Evolutionary conservation across 108 stramenopile genomes (phyloP).

Genomic region (Pseudonitzschia multiseries): DNA sequence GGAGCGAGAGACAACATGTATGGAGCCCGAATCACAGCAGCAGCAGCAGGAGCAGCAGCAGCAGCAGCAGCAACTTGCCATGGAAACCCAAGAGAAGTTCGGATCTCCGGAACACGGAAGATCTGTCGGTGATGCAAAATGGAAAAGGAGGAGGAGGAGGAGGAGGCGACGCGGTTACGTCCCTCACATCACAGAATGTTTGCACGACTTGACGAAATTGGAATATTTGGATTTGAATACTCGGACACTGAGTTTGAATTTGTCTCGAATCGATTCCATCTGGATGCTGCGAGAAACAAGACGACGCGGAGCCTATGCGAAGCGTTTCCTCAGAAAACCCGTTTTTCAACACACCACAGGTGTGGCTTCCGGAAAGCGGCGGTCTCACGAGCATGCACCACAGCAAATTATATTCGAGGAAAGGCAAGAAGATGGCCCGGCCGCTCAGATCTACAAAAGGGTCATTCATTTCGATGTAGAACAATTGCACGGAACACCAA

Average conservation of each 20-base stretch:
- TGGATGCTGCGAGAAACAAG: constrained; percentile 53
- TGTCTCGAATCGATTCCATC: constrained; percentile 42
- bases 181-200: constrained; percentile 37
- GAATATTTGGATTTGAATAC: constrained; percentile 50
- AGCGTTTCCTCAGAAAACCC: background rate
- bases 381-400: constrained; percentile 1
- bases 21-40: constrained; percentile 25
- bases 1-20: background rate
- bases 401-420: constrained; percentile 11
- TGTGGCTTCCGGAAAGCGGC: background rate
- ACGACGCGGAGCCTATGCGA: constrained; percentile 27
- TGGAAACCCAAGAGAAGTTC: constrained; percentile 27
- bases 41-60: too few relatives aligned
- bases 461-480: constrained; percentile 60
- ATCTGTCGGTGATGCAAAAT: background rate
- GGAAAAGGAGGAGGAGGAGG: constrained; percentile 14
- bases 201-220: constrained; percentile 36
- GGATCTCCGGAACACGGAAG: background rate
- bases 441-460: constrained; percentile 42
- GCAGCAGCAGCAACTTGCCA: too few relatives aligned
- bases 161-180: constrained; percentile 24
- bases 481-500: constrained; percentile 19
- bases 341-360: background rate
- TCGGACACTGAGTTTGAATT: constrained; percentile 24
- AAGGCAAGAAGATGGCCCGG: constrained; percentile 62